These are phyloP conservation scores for Spencermartinsiella europaea DNA, from an alignment of 805 yeast genomes.

Conservation along the genomic window DNA sequence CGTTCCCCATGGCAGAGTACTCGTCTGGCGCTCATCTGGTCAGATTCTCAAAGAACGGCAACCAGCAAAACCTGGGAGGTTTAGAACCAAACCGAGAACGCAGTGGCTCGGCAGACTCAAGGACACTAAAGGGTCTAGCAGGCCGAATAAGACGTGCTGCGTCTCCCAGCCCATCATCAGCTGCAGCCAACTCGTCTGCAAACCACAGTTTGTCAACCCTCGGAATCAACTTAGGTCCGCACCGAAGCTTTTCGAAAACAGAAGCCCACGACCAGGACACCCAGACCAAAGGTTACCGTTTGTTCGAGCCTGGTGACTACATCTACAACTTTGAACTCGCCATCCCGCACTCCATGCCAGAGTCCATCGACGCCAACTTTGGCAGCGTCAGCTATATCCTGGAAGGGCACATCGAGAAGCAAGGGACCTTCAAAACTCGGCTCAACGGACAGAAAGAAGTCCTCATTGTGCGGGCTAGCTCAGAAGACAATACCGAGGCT, in stretches of 20 bases:
- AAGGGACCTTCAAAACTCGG: slow-evolving; percentile 82
- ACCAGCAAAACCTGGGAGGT: slow-evolving; percentile 3
- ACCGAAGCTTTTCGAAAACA: slow-evolving; percentile 24
- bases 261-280: slow-evolving; percentile 23
- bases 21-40: slow-evolving; percentile 43
- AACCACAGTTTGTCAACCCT: slow-evolving; percentile 1
- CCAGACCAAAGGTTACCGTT: slow-evolving; percentile 35
- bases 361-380: slow-evolving; percentile 68
- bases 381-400: slow-evolving; percentile 72
- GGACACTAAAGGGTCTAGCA: slow-evolving; percentile 20
- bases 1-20: slow-evolving; percentile 35
- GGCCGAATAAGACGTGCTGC: slow-evolving; percentile 23
- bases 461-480: slow-evolving; percentile 65
- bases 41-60: slow-evolving; percentile 7
- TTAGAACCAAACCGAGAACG: slow-evolving; percentile 9
- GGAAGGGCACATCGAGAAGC: slow-evolving; percentile 65
- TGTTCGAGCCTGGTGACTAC: slow-evolving; percentile 84
- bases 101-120: slow-evolving; percentile 12
- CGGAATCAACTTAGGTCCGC: slow-evolving; percentile 23
- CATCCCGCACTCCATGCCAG: slow-evolving; percentile 77
- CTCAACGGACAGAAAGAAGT: slow-evolving; percentile 60
- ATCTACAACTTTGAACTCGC: slow-evolving; percentile 89
- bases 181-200: slow-evolving; percentile 5
- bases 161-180: slow-evolving; percentile 19
- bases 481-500: slow-evolving; percentile 76